A percentile compares a stretch with the other conserved stretches of the same genome.
Conservation (phyloP, 352 stramenopile genomes). For the Thraustochytrium striatum region DNA sequence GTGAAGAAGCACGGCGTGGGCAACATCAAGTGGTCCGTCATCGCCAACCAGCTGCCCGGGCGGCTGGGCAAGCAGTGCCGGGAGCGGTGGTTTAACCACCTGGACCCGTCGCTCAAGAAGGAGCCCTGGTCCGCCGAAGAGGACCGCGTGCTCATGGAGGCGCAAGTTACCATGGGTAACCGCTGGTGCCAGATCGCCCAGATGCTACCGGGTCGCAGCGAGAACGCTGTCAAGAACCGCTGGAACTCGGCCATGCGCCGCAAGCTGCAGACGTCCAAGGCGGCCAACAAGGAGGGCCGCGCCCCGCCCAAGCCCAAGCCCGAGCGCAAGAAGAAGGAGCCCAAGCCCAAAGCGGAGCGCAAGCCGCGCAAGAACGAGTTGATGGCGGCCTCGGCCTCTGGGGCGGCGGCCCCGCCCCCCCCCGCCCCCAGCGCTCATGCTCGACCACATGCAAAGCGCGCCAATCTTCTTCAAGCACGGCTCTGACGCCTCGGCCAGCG, state of each 20-base stretch:
- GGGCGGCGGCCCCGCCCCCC: too few relatives aligned
- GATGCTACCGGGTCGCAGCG: slow-evolving; percentile 75
- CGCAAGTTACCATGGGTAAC: slow-evolving; percentile 77
- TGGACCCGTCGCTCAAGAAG: slow-evolving; percentile 89
- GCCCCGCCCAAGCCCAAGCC: not conserved
- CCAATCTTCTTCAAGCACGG: too few relatives aligned
- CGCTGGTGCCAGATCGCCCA: slow-evolving; percentile 84
- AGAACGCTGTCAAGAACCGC: slow-evolving; percentile 88
- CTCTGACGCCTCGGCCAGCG: too few relatives aligned
- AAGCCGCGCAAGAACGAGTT: too few relatives aligned
- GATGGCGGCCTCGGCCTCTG: too few relatives aligned
- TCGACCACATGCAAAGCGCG: too few relatives aligned
- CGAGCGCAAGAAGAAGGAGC: too few relatives aligned
- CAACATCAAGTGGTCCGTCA: slow-evolving; percentile 47
- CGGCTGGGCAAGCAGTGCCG: slow-evolving; percentile 88
- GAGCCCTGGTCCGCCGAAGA: slow-evolving; percentile 87
- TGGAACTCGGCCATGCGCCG: slow-evolving; percentile 67
- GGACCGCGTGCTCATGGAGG: slow-evolving; percentile 82
- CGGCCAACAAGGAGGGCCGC: not conserved
- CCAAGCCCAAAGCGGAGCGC: too few relatives aligned
- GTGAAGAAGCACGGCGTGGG: slow-evolving; percentile 44
- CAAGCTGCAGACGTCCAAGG: slow-evolving; percentile 27
- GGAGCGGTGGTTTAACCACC: slow-evolving; percentile 89
- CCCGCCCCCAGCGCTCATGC: too few relatives aligned
- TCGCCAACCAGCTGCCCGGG: slow-evolving; percentile 55